These are phyloP conservation scores for Apiotrichum sp. DNA, from an alignment of 1,284 basidiomycete species.

Conservation along the genomic window DNA sequence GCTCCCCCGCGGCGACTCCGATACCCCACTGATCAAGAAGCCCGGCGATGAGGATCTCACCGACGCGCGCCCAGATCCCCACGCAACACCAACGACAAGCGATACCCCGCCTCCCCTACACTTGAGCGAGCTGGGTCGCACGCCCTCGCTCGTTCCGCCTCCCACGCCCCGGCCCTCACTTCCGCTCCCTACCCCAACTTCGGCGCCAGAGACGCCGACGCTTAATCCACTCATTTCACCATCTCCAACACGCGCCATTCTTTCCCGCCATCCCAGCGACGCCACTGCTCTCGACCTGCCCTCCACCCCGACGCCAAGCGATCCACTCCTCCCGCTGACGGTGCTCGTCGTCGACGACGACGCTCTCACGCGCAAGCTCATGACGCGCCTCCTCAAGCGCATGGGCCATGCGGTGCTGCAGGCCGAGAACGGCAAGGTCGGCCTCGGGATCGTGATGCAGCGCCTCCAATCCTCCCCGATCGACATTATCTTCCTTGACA, in stretches of 20 bases:
- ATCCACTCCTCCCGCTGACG: background rate
- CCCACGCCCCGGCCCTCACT: too few relatives aligned
- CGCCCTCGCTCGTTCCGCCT: background rate
- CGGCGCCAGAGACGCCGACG: too few relatives aligned
- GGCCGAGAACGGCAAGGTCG: slow-evolving; percentile 79
- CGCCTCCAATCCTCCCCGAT: slow-evolving; percentile 45
- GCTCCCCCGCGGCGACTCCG: too few relatives aligned
- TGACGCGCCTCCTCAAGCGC: slow-evolving; percentile 70
- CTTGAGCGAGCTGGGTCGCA: background rate
- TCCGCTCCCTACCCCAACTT: too few relatives aligned
- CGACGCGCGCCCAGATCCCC: too few relatives aligned
- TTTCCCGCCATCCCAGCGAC: too few relatives aligned
- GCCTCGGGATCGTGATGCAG: slow-evolving; percentile 60
- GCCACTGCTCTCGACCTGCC: background rate
- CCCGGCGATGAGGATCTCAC: too few relatives aligned
- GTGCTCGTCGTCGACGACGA: slow-evolving; percentile 48
- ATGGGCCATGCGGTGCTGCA: slow-evolving; percentile 69
- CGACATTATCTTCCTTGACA: slow-evolving; percentile 75
- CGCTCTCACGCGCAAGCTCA: slow-evolving; percentile 66
- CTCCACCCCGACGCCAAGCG: slow-evolving; percentile 6
- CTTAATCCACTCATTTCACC: too few relatives aligned
- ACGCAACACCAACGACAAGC: too few relatives aligned
- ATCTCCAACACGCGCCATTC: too few relatives aligned
- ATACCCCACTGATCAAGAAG: too few relatives aligned
- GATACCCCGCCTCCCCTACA: too few relatives aligned